Percentiles rank a stretch among this genome's conserved stretches.
Evolutionary conservation across 176 grass and related monocot species (phyloP).

Genomic region (Phyllostachys edulis): DNA sequence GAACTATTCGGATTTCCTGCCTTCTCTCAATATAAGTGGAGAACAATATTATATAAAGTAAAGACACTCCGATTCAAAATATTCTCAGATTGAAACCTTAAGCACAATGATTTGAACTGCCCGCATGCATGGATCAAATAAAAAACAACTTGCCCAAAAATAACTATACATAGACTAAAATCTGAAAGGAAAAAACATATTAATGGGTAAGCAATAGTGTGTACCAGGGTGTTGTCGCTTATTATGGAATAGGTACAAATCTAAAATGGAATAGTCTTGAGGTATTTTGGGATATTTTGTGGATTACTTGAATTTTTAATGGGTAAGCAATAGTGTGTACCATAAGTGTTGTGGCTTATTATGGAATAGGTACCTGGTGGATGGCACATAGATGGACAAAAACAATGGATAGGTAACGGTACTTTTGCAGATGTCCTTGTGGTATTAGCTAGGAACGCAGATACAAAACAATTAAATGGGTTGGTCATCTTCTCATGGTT

Average conservation of each 20-base stretch:
- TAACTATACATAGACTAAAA: neutral
- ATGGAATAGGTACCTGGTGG: conserved; percentile 63
- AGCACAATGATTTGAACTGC: neutral
- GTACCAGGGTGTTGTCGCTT: too few species aligned
- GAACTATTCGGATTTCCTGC: conserved; percentile 35
- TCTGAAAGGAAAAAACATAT: neutral
- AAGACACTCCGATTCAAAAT: neutral
- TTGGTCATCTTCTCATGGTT: conserved; percentile 23
- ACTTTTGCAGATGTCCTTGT: conserved; percentile 76
- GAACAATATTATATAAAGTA: neutral
- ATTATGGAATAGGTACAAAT: neutral
- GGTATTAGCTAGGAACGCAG: conserved; percentile 62
- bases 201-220: too few species aligned
- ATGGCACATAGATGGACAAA: conserved; percentile 71
- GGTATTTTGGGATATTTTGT: neutral
- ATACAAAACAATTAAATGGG: conserved; percentile 70
- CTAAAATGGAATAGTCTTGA: neutral
- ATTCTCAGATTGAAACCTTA: neutral
- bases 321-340: neutral
- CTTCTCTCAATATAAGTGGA: neutral
- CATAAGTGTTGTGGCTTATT: neutral
- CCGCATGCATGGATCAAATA: neutral
- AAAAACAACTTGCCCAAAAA: neutral
- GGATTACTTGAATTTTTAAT: neutral
- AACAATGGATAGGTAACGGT: conserved; percentile 78